A percentile compares a stretch with the other conserved stretches of the same genome.
These are phyloP conservation scores for Agrocybe praecox DNA, from an alignment of 768 basidiomycete genomes.

Conservation along the genomic window DNA sequence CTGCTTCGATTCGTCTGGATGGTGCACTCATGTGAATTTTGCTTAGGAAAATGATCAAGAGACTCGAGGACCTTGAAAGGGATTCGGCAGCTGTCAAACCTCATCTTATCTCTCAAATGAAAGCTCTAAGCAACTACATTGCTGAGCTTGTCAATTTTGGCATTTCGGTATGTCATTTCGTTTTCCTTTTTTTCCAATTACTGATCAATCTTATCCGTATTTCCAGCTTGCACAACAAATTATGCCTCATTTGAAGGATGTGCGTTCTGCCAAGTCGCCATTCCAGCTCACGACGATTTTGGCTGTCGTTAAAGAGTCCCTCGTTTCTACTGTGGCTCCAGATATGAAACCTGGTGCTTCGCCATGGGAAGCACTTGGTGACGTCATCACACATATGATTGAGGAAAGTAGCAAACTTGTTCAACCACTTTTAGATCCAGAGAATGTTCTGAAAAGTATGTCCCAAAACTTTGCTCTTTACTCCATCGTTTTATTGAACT, in stretches of 20 bases:
- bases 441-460: conserved; percentile 81
- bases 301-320: conserved; percentile 72
- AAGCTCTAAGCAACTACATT: conserved; percentile 69
- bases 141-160: conserved; percentile 89
- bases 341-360: conserved; percentile 64
- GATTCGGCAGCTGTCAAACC: conserved; percentile 73
- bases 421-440: conserved; percentile 70
- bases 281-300: conserved; percentile 78
- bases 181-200: not conserved
- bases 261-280: conserved; percentile 73
- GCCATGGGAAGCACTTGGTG: conserved; percentile 78
- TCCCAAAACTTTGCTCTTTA: conserved; percentile 1
- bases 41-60: conserved; percentile 82
- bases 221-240: conserved; percentile 87
- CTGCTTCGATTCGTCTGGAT: not conserved
- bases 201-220: not conserved
- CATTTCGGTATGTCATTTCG: conserved; percentile 63
- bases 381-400: conserved; percentile 68
- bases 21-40: not conserved
- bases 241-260: conserved; percentile 83
- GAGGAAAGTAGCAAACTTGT: conserved; percentile 73
- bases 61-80: conserved; percentile 78
- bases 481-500: not conserved
- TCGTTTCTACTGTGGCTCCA: conserved; percentile 69
- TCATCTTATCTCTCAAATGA: conserved; percentile 72